phyloP scores from a whole-genome alignment of 441 rosid species.

The Populus hybrid region DNA sequence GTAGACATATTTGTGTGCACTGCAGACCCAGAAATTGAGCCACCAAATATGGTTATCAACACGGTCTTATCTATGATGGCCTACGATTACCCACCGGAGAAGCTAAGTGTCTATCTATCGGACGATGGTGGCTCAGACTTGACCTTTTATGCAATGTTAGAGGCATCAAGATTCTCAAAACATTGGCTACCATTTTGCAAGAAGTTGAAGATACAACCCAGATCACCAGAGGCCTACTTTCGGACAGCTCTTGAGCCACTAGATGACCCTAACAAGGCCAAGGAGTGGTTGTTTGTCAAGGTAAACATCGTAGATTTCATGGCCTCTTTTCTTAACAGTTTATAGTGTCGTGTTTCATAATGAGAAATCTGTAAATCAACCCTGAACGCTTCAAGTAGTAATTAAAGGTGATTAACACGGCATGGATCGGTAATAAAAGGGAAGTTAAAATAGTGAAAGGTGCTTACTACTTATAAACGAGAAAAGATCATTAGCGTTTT shows the following conservation, averaged over 20 bases:
- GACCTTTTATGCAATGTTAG: slow-evolving; percentile 67
- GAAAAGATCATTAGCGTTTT: too few relatives aligned
- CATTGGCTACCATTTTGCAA: slow-evolving; percentile 64
- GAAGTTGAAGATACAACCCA: slow-evolving; percentile 37
- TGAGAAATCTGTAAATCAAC: neutral
- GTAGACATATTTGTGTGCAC: slow-evolving; percentile 81
- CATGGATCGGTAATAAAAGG: neutral
- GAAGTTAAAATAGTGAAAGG: neutral
- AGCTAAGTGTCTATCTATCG: slow-evolving; percentile 59
- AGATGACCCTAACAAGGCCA: neutral
- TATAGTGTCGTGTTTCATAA: too few relatives aligned
- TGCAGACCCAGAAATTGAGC: slow-evolving; percentile 67
- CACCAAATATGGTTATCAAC: slow-evolving; percentile 67
- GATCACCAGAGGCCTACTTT: slow-evolving; percentile 49
- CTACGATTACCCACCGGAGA: slow-evolving; percentile 60
- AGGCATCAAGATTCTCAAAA: slow-evolving; percentile 55
- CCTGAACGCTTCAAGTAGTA: neutral
- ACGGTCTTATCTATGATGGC: slow-evolving; percentile 65
- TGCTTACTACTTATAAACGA: too few relatives aligned
- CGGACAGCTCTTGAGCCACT: neutral
- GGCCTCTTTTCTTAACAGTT: neutral
- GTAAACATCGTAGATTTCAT: slow-evolving; percentile 14
- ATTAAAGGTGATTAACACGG: neutral
- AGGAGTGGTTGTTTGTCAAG: slow-evolving; percentile 28
- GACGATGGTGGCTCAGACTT: slow-evolving; percentile 67